These are phyloP conservation scores for Pythium periplocum DNA, from an alignment of 352 stramenopile genomes.

Conservation along the genomic window DNA sequence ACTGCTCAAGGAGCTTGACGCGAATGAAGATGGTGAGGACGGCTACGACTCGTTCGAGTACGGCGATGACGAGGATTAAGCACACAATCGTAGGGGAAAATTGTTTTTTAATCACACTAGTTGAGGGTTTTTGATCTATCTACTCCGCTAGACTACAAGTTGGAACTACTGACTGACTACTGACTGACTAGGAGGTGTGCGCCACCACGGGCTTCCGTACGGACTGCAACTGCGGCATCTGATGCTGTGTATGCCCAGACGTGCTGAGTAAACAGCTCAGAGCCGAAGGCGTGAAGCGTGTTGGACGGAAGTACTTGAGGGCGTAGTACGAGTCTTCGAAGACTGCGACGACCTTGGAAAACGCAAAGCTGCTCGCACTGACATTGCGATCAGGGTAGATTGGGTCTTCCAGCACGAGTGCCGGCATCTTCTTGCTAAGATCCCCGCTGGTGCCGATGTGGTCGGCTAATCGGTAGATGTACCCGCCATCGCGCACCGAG, in stretches of 20 bases:
- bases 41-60: slow-evolving; percentile 81
- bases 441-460: slow-evolving; percentile 28
- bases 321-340: slow-evolving; percentile 86
- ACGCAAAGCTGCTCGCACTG: slow-evolving; percentile 82
- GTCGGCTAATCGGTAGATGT: slow-evolving; percentile 78
- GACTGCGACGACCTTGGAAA: slow-evolving; percentile 75
- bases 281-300: slow-evolving; percentile 68
- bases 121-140: no score
- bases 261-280: slow-evolving; percentile 75
- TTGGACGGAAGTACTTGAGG: slow-evolving; percentile 77
- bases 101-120: no score
- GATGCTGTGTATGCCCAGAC: slow-evolving; percentile 42
- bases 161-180: no score
- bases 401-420: slow-evolving; percentile 86
- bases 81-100: not conserved
- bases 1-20: slow-evolving; percentile 65
- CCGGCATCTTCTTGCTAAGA: slow-evolving; percentile 41
- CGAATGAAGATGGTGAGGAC: slow-evolving; percentile 46
- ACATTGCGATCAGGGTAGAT: slow-evolving; percentile 86
- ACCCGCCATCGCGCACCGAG: slow-evolving; percentile 79
- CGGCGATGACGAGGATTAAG: slow-evolving; percentile 16
- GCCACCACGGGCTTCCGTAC: not conserved
- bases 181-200: no score
- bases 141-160: no score
- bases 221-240: slow-evolving; percentile 1